A percentile compares a stretch with the other conserved stretches of the same genome.
Conservation (phyloP, 805 yeast genomes). For the Ogataea dorogensis region DNA sequence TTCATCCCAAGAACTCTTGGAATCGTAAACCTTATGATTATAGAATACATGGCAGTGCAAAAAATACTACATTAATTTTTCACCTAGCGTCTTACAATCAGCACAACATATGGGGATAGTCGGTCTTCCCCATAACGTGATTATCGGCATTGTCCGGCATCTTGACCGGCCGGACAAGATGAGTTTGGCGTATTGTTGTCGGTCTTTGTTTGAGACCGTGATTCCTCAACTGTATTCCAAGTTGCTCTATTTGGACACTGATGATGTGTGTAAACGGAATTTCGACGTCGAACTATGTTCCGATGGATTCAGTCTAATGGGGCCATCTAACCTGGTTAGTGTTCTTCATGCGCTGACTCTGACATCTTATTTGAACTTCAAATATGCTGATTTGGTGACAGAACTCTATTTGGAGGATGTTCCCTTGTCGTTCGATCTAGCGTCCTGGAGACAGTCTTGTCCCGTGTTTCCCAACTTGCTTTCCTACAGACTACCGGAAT, state of each 20-base stretch:
- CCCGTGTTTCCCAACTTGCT: slow-evolving; percentile 21
- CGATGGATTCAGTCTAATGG: slow-evolving; percentile 20
- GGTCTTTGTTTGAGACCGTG: slow-evolving; percentile 21
- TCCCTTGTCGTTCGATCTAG: slow-evolving; percentile 18
- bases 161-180: slow-evolving; percentile 20
- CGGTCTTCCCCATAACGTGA: slow-evolving; percentile 28
- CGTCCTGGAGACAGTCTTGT: slow-evolving; percentile 23
- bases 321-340: slow-evolving; percentile 9
- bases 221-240: slow-evolving; percentile 24
- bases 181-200: slow-evolving; percentile 21
- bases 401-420: slow-evolving; percentile 27
- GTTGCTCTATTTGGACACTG: slow-evolving; percentile 16
- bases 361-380: slow-evolving; percentile 22
- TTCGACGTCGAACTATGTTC: slow-evolving; percentile 18
- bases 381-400: slow-evolving; percentile 25
- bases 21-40: slow-evolving; percentile 6
- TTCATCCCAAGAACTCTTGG: slow-evolving; percentile 25
- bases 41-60: slow-evolving; percentile 9
- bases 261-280: slow-evolving; percentile 13
- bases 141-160: slow-evolving; percentile 17
- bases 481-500: slow-evolving; percentile 25
- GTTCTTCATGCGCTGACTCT: slow-evolving; percentile 21
- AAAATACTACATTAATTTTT: too few relatives aligned
- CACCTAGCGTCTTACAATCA: too few relatives aligned
- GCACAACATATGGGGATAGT: slow-evolving; percentile 22